Conservation (phyloP, 2,329 filamentous ascomycete genomes). For the Cladosporium sphaerospermum region DNA sequence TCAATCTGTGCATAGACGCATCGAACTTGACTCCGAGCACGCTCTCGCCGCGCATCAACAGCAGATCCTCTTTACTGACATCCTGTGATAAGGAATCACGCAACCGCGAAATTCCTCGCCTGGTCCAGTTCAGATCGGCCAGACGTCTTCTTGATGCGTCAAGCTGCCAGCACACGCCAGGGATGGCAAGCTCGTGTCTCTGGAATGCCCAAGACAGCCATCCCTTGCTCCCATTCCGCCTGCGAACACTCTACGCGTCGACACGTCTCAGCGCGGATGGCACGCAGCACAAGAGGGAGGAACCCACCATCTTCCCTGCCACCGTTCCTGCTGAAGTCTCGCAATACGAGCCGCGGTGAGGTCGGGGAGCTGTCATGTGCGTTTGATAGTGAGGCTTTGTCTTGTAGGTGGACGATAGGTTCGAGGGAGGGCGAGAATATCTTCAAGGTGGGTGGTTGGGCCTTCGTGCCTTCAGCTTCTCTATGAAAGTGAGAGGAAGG, state of each 20-base stretch:
- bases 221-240: background rate
- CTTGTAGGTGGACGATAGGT: background rate
- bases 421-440: background rate
- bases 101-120: too few species aligned
- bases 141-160: too few species aligned
- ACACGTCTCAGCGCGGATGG: background rate
- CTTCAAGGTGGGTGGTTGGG: background rate
- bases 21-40: too few species aligned
- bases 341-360: background rate
- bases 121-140: too few species aligned
- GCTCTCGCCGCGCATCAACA: too few species aligned
- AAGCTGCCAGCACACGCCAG: too few species aligned
- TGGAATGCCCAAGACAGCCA: background rate
- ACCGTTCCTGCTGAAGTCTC: background rate
- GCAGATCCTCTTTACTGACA: too few species aligned
- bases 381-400: background rate
- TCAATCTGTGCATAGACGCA: too few species aligned
- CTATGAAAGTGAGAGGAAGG: too few species aligned
- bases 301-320: background rate
- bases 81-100: too few species aligned
- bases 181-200: too few species aligned
- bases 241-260: background rate
- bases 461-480: background rate
- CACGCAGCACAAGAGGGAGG: slow-evolving; percentile 11
- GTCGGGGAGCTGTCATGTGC: slow-evolving; percentile 1